These are phyloP conservation scores for Lactarius psammicola DNA, from an alignment of 768 basidiomycete species.

Conservation along the genomic window DNA sequence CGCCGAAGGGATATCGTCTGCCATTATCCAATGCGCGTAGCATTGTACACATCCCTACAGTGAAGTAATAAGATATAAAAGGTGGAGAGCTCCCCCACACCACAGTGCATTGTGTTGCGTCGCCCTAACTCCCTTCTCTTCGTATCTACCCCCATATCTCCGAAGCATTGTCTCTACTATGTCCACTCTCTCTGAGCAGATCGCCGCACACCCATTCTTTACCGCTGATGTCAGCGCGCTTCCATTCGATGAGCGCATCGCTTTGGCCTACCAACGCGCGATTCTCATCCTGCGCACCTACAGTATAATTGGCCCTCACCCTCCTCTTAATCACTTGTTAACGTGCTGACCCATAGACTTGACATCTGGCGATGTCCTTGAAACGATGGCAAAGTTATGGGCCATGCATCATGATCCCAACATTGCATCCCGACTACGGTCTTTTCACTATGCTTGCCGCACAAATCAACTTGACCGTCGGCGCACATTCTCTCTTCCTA, in stretches of 20 bases:
- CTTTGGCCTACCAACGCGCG: conserved; percentile 16
- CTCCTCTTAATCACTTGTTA: neutral
- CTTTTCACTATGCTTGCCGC: conserved; percentile 53
- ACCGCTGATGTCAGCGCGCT: conserved; percentile 12
- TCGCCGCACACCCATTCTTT: conserved; percentile 16
- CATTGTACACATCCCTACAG: neutral
- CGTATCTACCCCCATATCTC: neutral
- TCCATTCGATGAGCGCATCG: conserved; percentile 8
- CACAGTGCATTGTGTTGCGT: neutral
- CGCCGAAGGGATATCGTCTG: neutral
- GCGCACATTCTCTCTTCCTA: conserved; percentile 52
- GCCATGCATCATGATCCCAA: conserved; percentile 54
- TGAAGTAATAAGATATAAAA: neutral
- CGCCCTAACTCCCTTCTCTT: neutral
- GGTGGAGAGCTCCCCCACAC: neutral
- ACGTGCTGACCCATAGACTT: conserved; percentile 32
- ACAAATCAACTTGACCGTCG: conserved; percentile 53
- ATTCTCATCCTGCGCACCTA: conserved; percentile 16
- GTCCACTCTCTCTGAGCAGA: conserved; percentile 10
- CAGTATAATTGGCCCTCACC: conserved; percentile 3
- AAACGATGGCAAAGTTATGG: conserved; percentile 52
- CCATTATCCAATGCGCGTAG: neutral
- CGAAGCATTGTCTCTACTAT: neutral
- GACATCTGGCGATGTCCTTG: conserved; percentile 48
- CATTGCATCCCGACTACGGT: conserved; percentile 47